Evolutionary conservation across 805 yeast species (phyloP), one percentile per base, ranked within the genome.

Genomic region (Nakazawaea wyomingensis): DNA sequence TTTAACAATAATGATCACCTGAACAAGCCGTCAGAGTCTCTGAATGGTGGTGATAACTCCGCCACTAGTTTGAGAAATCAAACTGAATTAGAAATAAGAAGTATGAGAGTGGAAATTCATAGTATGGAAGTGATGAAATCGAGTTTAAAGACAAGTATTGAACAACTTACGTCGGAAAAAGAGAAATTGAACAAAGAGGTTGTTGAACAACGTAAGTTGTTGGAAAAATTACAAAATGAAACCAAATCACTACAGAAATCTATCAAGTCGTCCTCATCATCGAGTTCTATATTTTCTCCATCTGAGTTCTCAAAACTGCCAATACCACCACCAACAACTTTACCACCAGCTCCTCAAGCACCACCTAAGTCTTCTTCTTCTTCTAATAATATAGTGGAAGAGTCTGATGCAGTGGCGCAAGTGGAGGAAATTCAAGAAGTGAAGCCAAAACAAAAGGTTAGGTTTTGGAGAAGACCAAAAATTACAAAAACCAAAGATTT

Each of bases 111-210:
- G 18, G 81, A 76, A 45, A 50, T 76, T 14, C 54, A 59, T 22
- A 61, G 65, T 21, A 55, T 75, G 43, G 54, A 58, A 1, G 40
- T 66, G 1, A 61, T 67, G 1, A 77, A 73, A 48, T 66, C 71
- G 2, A 57, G 58, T 5, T 50, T 82, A 28, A 45, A 64, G 17
- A 65, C 62, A 34, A 88, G 83, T 31, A 68, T 84, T 11, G 72
- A 68, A 37, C 71, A 64, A 16, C 62, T 88, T 48, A 69, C 62
- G 24, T 47, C 52, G 0, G 71, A 72, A 37, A 81, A 74, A 59
- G 66, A 63, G 27, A 59, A 62, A 14, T 60, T 87, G 40, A 62
- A 60, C 37, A 48, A 51, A 14, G 86, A 80, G 42, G 61, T 81
- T 10, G 6, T 16, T 2, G 61, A 53, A 4, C 50, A 48, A 39